phyloP scores from a whole-genome alignment of 352 stramenopile genomes.

The Globisporangium megalacanthum region DNA sequence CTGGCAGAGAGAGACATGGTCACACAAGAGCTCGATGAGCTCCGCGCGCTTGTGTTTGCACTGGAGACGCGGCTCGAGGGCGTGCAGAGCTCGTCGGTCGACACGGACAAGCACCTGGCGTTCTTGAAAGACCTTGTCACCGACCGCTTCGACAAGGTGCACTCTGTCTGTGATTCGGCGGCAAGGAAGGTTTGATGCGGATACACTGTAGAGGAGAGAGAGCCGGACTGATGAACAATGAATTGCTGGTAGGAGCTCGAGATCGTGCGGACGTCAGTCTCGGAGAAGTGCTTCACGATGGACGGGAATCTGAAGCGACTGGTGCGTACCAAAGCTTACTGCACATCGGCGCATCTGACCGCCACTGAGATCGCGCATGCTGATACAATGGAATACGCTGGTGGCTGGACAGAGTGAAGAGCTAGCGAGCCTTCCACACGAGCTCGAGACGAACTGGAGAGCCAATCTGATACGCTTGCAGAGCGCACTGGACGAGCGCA shows the following conservation, averaged over 20 bases:
- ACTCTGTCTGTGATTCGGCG: no score
- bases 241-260: conserved; percentile 34
- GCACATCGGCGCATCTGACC: no score
- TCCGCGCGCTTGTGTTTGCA: conserved; percentile 44
- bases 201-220: no score
- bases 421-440: conserved; percentile 21
- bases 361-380: background rate
- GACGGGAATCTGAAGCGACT: conserved; percentile 35
- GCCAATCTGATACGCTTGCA: conserved; percentile 7
- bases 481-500: conserved; percentile 2
- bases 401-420: conserved; percentile 16
- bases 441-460: conserved; percentile 19
- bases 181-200: no score
- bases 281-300: conserved; percentile 48
- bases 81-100: conserved; percentile 24
- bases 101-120: conserved; percentile 35
- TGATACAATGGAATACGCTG: background rate
- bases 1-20: conserved; percentile 22
- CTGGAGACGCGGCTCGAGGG: conserved; percentile 37
- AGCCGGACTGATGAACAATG: background rate
- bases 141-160: conserved; percentile 42
- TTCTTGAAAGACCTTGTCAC: conserved; percentile 33
- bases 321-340: conserved; percentile 17
- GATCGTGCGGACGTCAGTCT: conserved; percentile 45
- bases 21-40: conserved; percentile 39